Base-by-base conservation (phyloP, 441 rosid genomes). In the Mallotus japonicus region DNA sequence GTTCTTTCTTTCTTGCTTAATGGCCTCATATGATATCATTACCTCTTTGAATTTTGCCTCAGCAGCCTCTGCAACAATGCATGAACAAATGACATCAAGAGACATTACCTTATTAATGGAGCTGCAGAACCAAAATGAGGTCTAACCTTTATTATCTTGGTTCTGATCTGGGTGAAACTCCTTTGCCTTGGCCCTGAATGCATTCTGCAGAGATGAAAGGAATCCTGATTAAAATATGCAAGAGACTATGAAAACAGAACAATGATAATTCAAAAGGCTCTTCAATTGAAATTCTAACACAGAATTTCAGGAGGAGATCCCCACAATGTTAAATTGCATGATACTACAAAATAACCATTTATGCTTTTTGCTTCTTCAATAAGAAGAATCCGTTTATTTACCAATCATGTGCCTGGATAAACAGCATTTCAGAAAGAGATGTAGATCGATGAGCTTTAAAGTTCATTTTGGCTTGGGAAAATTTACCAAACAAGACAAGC, bases 161-260 rank as follows among this genome's bases (percentile, higher is more conserved):
- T 92, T 95, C 85, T 95, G 98, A 81, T 95, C 99, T 0, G 99
- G 99, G 75, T 95, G 99, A 73, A 92, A 91, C 75, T 91, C 86
- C 92, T 84, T 85, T 56, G 97, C 98, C 81, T 91, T 92, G 46
- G 79, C 77, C 85, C 98, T 87, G 80, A 92, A 95, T 53, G 99
- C 97, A 28, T 84, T 87, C 99, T 91, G 91, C 82, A 81, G 61
- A 46, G 24, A 61, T 55, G 59, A 16, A 75, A 68, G 9, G 22
- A 37, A 64, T 15, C 40, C 14, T 56, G 40, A 28, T 68, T 28
- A 20, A 55, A 53, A 6, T 8, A 63, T 64, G 7, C n/a, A 37
- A 34, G 47, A 5, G 34, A 16, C 32, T n/a, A 4, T 14, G 13
- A 6, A 55, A 16, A 7, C 1, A 1, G 53, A 15, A 34, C 9